phyloP scores from a whole-genome alignment of 2,329 filamentous ascomycete species.

The Fonsecaea multimorphosa region DNA sequence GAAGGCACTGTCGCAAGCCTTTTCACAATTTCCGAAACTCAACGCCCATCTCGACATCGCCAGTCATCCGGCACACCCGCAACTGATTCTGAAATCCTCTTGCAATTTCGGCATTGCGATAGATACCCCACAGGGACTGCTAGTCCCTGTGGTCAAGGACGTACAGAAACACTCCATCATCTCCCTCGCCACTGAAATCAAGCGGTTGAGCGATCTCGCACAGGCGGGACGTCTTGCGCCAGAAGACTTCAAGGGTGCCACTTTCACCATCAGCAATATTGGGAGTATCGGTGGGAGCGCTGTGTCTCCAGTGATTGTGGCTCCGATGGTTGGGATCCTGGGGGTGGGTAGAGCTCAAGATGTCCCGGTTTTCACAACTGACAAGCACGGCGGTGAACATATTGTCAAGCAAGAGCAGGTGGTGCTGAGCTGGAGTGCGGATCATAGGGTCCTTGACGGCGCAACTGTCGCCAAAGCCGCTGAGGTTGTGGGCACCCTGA shows the following conservation, averaged over 20 bases:
- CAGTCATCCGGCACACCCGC: constrained; percentile 67
- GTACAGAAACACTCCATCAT: constrained; percentile 77
- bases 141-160: constrained; percentile 90
- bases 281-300: constrained; percentile 93
- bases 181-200: constrained; percentile 77
- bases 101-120: constrained; percentile 97
- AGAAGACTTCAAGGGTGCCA: constrained; percentile 81
- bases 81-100: constrained; percentile 75
- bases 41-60: constrained; percentile 79
- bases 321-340: constrained; percentile 77
- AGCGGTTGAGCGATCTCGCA: constrained; percentile 74
- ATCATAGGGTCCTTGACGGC: constrained; percentile 91
- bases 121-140: constrained; percentile 84
- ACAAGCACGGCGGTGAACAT: constrained; percentile 49
- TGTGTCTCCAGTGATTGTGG: constrained; percentile 86
- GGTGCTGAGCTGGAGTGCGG: constrained; percentile 95
- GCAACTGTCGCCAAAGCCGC: constrained; percentile 91
- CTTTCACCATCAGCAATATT: constrained; percentile 95
- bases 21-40: constrained; percentile 80
- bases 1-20: constrained; percentile 86
- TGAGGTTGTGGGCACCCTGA: constrained; percentile 64
- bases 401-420: constrained; percentile 79
- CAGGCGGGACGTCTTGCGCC: constrained; percentile 73
- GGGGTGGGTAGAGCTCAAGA: constrained; percentile 70
- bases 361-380: constrained; percentile 75